Percentiles rank a stretch among this genome's conserved stretches.
Evolutionary conservation across 495 filamentous ascomycete genomes (phyloP).

Genomic region (Trichoderma asperelloides): DNA sequence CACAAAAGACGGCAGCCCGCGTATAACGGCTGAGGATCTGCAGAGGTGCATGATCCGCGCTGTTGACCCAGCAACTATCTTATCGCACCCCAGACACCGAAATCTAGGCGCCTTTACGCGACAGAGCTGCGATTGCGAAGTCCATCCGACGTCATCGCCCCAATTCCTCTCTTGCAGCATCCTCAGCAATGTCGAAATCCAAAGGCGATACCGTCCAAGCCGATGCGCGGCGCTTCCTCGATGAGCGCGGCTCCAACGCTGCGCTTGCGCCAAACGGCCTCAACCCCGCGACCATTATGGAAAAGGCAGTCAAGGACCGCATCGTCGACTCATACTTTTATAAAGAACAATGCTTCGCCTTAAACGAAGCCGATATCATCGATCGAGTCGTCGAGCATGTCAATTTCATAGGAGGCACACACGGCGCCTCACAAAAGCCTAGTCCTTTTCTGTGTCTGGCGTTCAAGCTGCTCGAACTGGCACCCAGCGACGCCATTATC

Average conservation of each 20-base stretch:
- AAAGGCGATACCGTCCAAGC: constrained; percentile 49
- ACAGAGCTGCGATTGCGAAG: constrained; percentile 11
- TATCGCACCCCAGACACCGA: constrained; percentile 13
- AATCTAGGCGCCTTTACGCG: background rate
- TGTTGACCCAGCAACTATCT: constrained; percentile 24
- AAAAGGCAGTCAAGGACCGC: constrained; percentile 87
- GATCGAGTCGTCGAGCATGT: constrained; percentile 82
- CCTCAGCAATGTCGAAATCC: constrained; percentile 1
- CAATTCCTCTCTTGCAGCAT: background rate
- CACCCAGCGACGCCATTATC: constrained; percentile 70
- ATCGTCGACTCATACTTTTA: constrained; percentile 93
- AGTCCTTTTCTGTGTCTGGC: constrained; percentile 89
- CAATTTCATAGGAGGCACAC: constrained; percentile 74
- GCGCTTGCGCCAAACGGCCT: constrained; percentile 56
- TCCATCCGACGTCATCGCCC: background rate
- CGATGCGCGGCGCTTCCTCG: constrained; percentile 66
- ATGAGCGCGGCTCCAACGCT: constrained; percentile 55
- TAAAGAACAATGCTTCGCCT: constrained; percentile 95
- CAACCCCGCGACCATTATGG: constrained; percentile 83
- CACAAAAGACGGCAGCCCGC: background rate
- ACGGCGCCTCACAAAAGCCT: constrained; percentile 70
- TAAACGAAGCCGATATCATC: constrained; percentile 84
- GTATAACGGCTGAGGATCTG: background rate
- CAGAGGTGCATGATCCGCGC: background rate
- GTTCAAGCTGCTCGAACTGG: constrained; percentile 89